These are phyloP conservation scores for Penicillium sp. DNA, from an alignment of 2,329 filamentous ascomycete genomes.

Conservation along the genomic window DNA sequence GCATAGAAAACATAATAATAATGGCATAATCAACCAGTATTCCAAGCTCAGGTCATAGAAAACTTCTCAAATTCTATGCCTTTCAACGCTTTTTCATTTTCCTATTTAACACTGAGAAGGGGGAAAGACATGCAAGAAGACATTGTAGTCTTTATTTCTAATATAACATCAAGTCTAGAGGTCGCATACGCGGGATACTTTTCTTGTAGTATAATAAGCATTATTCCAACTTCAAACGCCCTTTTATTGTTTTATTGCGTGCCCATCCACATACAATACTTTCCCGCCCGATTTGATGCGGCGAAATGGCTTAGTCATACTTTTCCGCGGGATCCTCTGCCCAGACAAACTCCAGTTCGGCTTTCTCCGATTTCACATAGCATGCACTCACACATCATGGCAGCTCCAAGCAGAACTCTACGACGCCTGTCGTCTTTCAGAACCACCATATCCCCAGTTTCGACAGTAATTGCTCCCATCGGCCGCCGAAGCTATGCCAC, in stretches of 20 bases:
- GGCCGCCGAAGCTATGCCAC: conserved; percentile 40
- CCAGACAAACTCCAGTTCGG: conserved; percentile 5
- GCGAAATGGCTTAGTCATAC: conserved; percentile 5
- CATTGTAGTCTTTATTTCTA: not conserved
- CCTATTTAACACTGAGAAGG: not conserved
- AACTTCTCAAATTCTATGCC: not conserved
- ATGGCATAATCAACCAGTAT: conserved; percentile 10
- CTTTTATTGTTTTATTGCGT: not conserved
- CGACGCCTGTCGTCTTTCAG: conserved; percentile 34
- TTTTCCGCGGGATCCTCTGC: conserved; percentile 9
- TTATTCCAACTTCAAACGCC: not conserved
- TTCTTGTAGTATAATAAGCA: not conserved
- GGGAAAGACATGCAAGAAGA: not conserved
- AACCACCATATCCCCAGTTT: conserved; percentile 19
- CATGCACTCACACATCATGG: conserved; percentile 30
- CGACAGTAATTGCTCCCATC: conserved; percentile 18
- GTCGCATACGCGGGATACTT: not conserved
- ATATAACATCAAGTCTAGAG: no score
- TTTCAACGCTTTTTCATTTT: not conserved
- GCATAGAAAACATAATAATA: conserved; percentile 24
- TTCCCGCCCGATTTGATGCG: conserved; percentile 1
- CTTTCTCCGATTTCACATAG: conserved; percentile 7
- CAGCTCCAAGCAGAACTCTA: conserved; percentile 34
- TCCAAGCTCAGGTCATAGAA: not conserved
- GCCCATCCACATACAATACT: not conserved